phyloP scores from a whole-genome alignment of 495 filamentous ascomycete species.

The Entonaema liquescens region DNA sequence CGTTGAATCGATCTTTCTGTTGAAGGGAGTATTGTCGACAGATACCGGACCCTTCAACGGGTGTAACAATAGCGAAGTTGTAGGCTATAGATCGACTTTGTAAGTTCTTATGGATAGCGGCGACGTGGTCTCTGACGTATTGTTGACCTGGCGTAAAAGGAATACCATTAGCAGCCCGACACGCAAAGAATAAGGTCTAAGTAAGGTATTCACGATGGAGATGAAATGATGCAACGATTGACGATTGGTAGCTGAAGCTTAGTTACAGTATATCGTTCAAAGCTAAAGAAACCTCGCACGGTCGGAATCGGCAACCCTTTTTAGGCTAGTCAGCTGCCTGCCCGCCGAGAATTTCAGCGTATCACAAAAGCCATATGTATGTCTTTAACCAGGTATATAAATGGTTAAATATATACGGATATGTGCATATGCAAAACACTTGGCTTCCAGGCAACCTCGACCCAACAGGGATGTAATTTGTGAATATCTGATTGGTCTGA shows the following conservation, averaged over 20 bases:
- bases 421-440: neutral
- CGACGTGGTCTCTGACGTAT: constrained; percentile 16
- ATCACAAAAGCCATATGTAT: neutral
- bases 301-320: neutral
- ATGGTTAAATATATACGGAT: neutral
- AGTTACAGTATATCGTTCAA: neutral
- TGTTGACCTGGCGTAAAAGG: constrained; percentile 17
- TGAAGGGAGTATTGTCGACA: constrained; percentile 39
- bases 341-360: neutral
- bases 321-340: neutral
- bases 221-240: neutral
- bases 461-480: neutral
- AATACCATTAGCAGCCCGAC: constrained; percentile 17
- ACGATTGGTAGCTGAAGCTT: neutral
- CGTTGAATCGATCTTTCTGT: constrained; percentile 31
- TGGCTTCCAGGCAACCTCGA: neutral
- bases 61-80: neutral
- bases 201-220: neutral
- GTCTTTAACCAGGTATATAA: neutral
- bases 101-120: constrained; percentile 21
- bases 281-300: neutral
- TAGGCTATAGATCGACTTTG: constrained; percentile 21
- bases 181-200: neutral
- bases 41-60: constrained; percentile 5
- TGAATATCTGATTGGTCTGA: neutral